A percentile compares a stretch with the other conserved stretches of the same genome.
Evolutionary conservation across 805 yeast species (phyloP).

Genomic region (Dipodascopsis uninucleata): DNA sequence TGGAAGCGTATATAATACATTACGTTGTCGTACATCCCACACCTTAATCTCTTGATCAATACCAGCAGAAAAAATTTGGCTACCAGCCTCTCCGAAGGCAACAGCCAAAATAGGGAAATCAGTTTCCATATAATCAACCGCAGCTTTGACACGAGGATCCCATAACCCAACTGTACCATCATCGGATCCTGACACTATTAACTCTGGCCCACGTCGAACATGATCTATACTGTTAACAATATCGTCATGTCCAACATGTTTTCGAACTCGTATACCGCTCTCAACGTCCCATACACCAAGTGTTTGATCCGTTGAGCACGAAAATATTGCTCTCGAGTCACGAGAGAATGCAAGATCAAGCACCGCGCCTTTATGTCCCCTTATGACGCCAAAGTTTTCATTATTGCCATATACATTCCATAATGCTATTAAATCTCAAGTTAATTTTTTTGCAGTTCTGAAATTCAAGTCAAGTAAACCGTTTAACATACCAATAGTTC

Average conservation of each 20-base stretch:
- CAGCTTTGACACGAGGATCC: slow-evolving; percentile 58
- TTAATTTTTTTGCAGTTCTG: neutral
- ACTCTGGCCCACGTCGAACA: slow-evolving; percentile 35
- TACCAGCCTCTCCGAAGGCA: slow-evolving; percentile 41
- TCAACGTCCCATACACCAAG: slow-evolving; percentile 60
- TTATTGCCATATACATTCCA: slow-evolving; percentile 45
- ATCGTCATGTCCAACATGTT: slow-evolving; percentile 49
- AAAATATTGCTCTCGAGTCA: slow-evolving; percentile 41
- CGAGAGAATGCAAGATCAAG: slow-evolving; percentile 58
- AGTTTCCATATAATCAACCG: slow-evolving; percentile 42
- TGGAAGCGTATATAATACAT: slow-evolving; percentile 46
- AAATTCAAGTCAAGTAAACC: too few species aligned
- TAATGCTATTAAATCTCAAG: too few species aligned
- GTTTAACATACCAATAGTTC: slow-evolving; percentile 28
- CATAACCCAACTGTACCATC: slow-evolving; percentile 59
- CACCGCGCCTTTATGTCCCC: slow-evolving; percentile 63
- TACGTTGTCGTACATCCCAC: slow-evolving; percentile 50
- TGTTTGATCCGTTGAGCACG: slow-evolving; percentile 61
- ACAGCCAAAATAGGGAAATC: slow-evolving; percentile 60
- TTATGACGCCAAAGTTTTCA: slow-evolving; percentile 45
- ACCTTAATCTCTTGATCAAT: slow-evolving; percentile 61
- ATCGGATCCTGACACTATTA: slow-evolving; percentile 57
- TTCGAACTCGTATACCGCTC: slow-evolving; percentile 54
- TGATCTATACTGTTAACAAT: slow-evolving; percentile 55
- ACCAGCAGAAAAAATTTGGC: slow-evolving; percentile 55